Percentiles rank a stretch among this genome's conserved stretches.
phyloP scores from a whole-genome alignment of 2,329 filamentous ascomycete genomes.

The Colletotrichum simmondsii region DNA sequence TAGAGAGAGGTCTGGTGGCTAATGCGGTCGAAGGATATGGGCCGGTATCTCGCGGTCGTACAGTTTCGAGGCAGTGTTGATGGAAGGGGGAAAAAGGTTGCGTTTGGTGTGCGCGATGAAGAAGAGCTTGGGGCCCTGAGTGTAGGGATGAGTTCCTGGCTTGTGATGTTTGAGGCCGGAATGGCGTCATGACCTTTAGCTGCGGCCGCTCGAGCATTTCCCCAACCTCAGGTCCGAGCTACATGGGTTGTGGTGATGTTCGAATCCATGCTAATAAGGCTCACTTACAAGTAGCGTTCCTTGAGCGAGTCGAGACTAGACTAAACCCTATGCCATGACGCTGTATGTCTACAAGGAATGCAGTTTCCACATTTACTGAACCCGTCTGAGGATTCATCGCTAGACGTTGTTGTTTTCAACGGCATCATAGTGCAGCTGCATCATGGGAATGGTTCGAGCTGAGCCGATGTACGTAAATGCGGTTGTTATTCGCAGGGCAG shows the following conservation, averaged over 20 bases:
- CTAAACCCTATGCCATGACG: too few species aligned
- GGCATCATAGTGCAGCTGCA: not conserved
- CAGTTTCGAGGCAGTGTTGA: not conserved
- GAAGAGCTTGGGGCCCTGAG: not conserved
- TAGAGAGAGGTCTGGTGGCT: not conserved
- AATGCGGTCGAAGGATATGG: not conserved
- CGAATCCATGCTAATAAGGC: not conserved
- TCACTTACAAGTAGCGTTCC: not conserved
- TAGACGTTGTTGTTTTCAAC: not conserved
- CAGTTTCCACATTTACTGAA: too few species aligned
- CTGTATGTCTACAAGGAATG: too few species aligned
- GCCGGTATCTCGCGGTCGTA: not conserved
- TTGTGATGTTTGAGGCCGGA: not conserved
- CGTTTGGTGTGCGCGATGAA: not conserved
- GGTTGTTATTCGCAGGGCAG: too few species aligned
- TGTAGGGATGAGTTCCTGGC: constrained; percentile 15
- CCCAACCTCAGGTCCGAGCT: constrained; percentile 31
- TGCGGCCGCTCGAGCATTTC: constrained; percentile 16
- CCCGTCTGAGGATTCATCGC: too few species aligned
- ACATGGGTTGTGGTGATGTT: not conserved
- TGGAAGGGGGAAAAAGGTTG: not conserved
- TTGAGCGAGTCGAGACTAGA: too few species aligned
- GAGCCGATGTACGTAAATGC: too few species aligned
- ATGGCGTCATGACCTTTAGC: constrained; percentile 23
- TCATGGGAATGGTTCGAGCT: not conserved